Evolutionary conservation across 306 rosid genomes (phyloP).

Genomic region (Cicer yamashitae): DNA sequence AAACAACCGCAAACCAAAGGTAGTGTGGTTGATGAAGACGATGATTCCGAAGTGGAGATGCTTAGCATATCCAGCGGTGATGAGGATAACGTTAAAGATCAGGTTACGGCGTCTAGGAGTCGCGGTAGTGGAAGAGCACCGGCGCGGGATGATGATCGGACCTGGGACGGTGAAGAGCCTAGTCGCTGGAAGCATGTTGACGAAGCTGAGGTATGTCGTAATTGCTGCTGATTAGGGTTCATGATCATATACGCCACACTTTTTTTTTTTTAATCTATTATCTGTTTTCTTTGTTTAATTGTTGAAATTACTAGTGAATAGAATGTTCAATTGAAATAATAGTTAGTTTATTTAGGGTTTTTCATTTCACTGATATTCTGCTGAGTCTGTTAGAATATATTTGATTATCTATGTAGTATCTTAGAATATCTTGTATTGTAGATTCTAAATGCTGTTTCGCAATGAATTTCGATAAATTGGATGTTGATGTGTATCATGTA

Average conservation of each 20-base stretch:
- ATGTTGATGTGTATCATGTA: neutral
- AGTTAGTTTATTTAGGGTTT: neutral
- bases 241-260: neutral
- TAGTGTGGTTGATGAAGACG: constrained; percentile 73
- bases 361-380: constrained; percentile 8
- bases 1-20: constrained; percentile 39
- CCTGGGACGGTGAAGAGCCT: constrained; percentile 97
- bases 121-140: constrained; percentile 50
- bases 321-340: neutral
- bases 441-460: constrained; percentile 15
- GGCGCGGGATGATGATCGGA: constrained; percentile 61
- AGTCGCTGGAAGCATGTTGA: constrained; percentile 87
- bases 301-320: neutral
- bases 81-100: constrained; percentile 64
- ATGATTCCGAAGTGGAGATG: constrained; percentile 96
- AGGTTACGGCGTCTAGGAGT: constrained; percentile 45
- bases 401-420: constrained; percentile 16
- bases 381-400: constrained; percentile 1
- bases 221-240: constrained; percentile 22
- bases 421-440: neutral
- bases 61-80: constrained; percentile 98
- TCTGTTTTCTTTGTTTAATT: neutral
- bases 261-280: neutral
- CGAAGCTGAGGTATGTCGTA: constrained; percentile 74
- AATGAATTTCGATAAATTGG: neutral